Base-by-base conservation (phyloP, 2,329 filamentous ascomycete genomes). In the Phyllosticta ampelicida region DNA sequence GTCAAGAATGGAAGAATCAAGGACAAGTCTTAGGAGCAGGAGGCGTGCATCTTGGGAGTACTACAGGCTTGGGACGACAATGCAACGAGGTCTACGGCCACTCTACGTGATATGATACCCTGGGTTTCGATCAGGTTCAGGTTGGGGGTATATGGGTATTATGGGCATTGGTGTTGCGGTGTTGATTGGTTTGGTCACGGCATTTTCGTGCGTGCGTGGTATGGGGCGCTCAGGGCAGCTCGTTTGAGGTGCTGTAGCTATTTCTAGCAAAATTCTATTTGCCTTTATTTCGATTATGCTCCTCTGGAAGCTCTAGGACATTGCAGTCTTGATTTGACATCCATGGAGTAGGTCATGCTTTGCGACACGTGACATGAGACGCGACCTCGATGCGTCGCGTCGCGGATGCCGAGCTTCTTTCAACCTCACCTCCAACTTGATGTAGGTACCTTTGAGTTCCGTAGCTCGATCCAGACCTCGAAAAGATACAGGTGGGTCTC, bases 1-100 rank as follows among this genome's bases (percentile, higher is more conserved):
- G 83, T 95, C 3, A 80, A 78, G 62, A 71, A 82, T 60, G 89
- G 89, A 1, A 78, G 84, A 61, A 83, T 90, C 55, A 61, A 63
- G 53, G 53, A 59, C 21, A 58, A 26, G 28, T 28, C 52, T 50
- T 58, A 44, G 36, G 36, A 44, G 16, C 30, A 36, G 8, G 52
- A 54, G 48, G 16, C 21, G 8, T 30, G 53, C 26, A 51, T 51
- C 36, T n/a, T 18, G 23, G 36, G 36, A 44, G 36, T 48, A 49
- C 23, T 26, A 58, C 36, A 51, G 55, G 51, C 44, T 53, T 20
- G 50, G 55, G 30, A 48, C 6, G 3, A 16, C 13, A n/a, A 44
- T 8, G 36, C 13, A n/a, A 44, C 36, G 36, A 16, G n/a, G 36
- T 44, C 36, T 44, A 44, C 36, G 36, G 36, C 16, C 36, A n/a